These are phyloP conservation scores for Melampsora larici-populina DNA, from an alignment of 1,284 basidiomycete species.

Conservation along the genomic window DNA sequence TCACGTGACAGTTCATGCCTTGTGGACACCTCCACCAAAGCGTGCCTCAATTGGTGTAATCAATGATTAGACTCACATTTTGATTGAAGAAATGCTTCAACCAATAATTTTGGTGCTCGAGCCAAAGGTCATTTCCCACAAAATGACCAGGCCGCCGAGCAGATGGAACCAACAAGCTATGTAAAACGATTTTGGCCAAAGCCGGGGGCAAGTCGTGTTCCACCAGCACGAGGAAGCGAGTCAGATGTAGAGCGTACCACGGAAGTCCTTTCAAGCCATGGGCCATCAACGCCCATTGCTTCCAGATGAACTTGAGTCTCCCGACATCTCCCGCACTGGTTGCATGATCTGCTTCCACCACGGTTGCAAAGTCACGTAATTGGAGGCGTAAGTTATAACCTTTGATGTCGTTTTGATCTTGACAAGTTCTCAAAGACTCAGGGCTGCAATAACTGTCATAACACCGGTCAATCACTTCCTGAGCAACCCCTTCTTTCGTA, in stretches of 20 bases:
- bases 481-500: too few species aligned
- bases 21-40: too few species aligned
- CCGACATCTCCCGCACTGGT: slow-evolving; percentile 4
- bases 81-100: too few species aligned
- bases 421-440: too few species aligned
- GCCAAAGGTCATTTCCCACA: slow-evolving; percentile 4
- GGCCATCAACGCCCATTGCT: slow-evolving; percentile 2
- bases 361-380: slow-evolving; percentile 3
- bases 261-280: background rate
- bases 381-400: background rate
- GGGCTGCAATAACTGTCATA: too few species aligned
- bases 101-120: too few species aligned
- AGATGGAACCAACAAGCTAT: background rate
- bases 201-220: background rate
- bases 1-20: too few species aligned
- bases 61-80: too few species aligned
- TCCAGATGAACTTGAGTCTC: background rate
- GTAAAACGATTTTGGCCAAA: background rate
- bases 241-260: background rate
- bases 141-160: background rate
- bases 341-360: background rate
- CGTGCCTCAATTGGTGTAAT: too few species aligned
- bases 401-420: too few species aligned
- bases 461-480: too few species aligned
- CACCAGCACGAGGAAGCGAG: background rate